phyloP scores from a whole-genome alignment of 257 asterid genomes.

The Henckelia pumila region DNA sequence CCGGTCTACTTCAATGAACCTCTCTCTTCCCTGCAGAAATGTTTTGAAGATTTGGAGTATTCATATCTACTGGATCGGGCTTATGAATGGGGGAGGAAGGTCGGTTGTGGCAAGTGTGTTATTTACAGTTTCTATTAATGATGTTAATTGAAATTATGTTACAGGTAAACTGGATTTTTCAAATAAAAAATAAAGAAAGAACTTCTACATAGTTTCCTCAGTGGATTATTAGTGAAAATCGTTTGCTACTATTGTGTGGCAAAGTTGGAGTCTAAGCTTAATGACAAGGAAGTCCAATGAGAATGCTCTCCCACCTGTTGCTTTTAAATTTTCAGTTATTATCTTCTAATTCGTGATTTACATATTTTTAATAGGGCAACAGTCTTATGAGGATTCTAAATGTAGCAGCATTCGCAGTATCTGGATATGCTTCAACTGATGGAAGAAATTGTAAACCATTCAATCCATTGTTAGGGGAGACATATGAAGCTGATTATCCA shows the following conservation, averaged over 20 bases:
- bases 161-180: background rate
- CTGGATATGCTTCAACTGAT: conserved; percentile 97
- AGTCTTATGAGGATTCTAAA: conserved; percentile 90
- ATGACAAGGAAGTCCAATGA: background rate
- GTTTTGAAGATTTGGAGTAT: conserved; percentile 91
- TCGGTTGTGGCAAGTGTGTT: conserved; percentile 25
- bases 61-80: conserved; percentile 95
- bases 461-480: conserved; percentile 97
- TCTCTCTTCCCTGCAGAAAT: conserved; percentile 89
- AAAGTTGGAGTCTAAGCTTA: background rate
- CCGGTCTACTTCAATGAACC: conserved; percentile 99
- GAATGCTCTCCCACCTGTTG: too few relatives aligned
- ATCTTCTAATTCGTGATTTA: conserved; percentile 31
- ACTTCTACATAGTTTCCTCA: background rate
- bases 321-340: conserved; percentile 1
- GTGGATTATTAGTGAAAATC: background rate
- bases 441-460: conserved; percentile 97
- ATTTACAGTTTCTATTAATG: background rate
- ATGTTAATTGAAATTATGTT: background rate
- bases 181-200: too few relatives aligned
- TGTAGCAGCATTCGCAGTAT: conserved; percentile 97
- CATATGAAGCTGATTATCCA: conserved; percentile 91
- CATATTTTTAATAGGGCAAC: conserved; percentile 56
- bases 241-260: background rate
- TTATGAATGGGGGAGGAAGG: conserved; percentile 84